Conservation (phyloP, 2,329 filamentous ascomycete genomes). For the Aspergillus fructus region DNA sequence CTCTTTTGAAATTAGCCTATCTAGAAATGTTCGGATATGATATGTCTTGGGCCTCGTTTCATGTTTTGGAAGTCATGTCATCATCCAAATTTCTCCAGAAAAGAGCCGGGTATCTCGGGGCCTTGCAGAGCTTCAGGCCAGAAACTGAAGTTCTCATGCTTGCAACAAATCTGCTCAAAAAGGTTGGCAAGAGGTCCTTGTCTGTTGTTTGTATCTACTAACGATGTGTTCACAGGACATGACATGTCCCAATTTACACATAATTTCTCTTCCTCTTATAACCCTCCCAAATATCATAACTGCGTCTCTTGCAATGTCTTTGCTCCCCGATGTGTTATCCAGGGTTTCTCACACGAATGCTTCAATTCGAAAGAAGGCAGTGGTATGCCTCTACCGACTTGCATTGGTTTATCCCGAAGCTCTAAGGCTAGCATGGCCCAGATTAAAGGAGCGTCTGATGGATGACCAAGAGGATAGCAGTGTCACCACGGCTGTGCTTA, state of each 20-base stretch:
- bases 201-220: not conserved
- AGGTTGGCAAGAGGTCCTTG: conserved; percentile 51
- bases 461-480: conserved; percentile 87
- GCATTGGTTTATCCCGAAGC: conserved; percentile 97
- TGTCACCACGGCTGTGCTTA: conserved; percentile 93
- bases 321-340: conserved; percentile 81
- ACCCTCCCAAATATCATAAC: conserved; percentile 95
- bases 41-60: conserved; percentile 99
- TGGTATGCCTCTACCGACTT: conserved; percentile 89
- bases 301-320: conserved; percentile 83
- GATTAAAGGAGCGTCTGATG: conserved; percentile 91
- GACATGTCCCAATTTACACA: conserved; percentile 70
- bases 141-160: conserved; percentile 98
- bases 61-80: conserved; percentile 98
- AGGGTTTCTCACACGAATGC: conserved; percentile 83
- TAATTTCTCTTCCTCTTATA: conserved; percentile 80
- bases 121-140: conserved; percentile 91
- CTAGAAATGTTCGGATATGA: conserved; percentile 99
- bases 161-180: conserved; percentile 94
- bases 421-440: conserved; percentile 88
- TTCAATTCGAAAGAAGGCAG: conserved; percentile 88
- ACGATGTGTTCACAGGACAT: conserved; percentile 36
- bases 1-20: conserved; percentile 92
- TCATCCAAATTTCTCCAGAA: conserved; percentile 94
- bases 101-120: conserved; percentile 88